A percentile compares a stretch with the other conserved stretches of the same genome.
Evolutionary conservation across 225 moss, liverwort and hornwort species (phyloP).

Genomic region (Lunularia cruciata): DNA sequence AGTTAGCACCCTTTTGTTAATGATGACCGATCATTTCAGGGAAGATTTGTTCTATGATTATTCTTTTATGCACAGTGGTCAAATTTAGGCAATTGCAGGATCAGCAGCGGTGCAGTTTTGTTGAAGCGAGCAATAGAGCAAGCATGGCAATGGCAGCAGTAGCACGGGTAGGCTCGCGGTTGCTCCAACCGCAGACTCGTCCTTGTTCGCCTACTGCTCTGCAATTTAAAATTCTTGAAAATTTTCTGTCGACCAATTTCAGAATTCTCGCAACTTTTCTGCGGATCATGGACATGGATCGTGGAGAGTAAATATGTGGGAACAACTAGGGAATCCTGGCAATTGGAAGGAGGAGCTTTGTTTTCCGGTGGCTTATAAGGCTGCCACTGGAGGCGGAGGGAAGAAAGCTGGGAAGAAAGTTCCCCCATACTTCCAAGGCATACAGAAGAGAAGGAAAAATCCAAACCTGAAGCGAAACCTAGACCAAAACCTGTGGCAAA

Average conservation of each 20-base stretch:
- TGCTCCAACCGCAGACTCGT: background rate
- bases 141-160: background rate
- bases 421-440: no score
- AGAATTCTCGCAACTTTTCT: background rate
- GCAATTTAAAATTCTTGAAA: no score
- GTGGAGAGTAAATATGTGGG: conserved; percentile 69
- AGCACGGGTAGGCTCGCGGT: background rate
- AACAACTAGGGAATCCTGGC: conserved; percentile 59
- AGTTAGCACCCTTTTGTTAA: no score
- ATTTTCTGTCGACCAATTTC: no score
- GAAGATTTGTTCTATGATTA: no score
- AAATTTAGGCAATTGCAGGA: no score
- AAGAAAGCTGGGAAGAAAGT: conserved; percentile 3
- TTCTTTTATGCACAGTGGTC: no score
- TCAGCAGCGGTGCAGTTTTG: no score
- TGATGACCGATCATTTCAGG: no score
- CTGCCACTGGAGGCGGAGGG: conserved; percentile 17
- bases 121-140: no score
- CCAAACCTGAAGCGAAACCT: background rate
- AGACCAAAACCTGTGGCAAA: background rate
- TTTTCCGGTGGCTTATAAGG: conserved; percentile 36
- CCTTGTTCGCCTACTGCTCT: background rate
- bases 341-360: conserved; percentile 93
- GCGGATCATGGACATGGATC: conserved; percentile 49
- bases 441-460: no score